These are phyloP conservation scores for Dillenia suffruticosa DNA, from an alignment of 164 flowering plant genomes.

Conservation along the genomic window DNA sequence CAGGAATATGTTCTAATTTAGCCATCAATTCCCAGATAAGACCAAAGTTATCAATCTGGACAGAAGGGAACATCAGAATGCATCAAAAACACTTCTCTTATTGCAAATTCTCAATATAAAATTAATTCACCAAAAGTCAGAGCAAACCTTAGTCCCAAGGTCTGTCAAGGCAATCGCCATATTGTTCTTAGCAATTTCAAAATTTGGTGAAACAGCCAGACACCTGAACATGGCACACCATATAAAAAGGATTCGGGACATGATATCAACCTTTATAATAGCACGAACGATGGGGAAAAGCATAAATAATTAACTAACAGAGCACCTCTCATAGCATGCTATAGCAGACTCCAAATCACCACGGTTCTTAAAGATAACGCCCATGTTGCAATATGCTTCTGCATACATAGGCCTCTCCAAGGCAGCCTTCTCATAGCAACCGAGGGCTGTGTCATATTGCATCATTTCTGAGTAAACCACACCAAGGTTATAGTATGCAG, in stretches of 20 bases:
- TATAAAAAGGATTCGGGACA: too few species aligned
- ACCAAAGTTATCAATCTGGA: too few species aligned
- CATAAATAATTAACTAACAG: conserved; percentile 3
- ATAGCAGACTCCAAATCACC: conserved; percentile 91
- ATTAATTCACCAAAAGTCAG: neutral
- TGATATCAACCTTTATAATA: too few species aligned
- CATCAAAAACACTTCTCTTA: neutral
- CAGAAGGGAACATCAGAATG: too few species aligned
- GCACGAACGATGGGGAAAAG: neutral
- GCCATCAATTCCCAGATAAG: too few species aligned
- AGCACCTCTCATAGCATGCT: conserved; percentile 96
- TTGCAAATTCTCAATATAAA: neutral
- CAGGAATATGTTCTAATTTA: too few species aligned
- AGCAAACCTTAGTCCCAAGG: conserved; percentile 87
- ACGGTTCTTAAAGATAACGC: conserved; percentile 93
- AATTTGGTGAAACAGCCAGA: conserved; percentile 93
- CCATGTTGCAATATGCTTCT: conserved; percentile 99
- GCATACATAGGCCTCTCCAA: conserved; percentile 97
- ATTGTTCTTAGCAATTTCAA: conserved; percentile 98
- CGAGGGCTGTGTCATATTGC: conserved; percentile 92
- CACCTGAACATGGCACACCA: conserved; percentile 47
- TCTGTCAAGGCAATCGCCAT: conserved; percentile 99
- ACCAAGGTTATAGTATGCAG: conserved; percentile 98
- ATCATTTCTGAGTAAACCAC: conserved; percentile 98
- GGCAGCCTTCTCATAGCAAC: conserved; percentile 96